These are phyloP conservation scores for Coemansia sp. DNA, from an alignment of 192 early-diverging fungal genomes.

Conservation along the genomic window DNA sequence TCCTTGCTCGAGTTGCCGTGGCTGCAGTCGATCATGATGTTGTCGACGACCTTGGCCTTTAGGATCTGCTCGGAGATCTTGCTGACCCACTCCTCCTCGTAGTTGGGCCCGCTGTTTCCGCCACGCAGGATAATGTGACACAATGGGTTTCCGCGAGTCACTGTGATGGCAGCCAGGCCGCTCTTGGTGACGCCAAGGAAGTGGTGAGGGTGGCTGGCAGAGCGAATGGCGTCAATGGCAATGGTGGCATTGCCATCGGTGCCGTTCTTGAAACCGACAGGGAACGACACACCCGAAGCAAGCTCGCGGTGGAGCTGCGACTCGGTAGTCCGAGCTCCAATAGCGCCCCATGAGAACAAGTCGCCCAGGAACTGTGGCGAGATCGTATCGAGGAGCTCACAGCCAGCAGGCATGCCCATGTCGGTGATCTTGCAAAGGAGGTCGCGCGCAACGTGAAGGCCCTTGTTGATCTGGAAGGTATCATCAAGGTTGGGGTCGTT, in stretches of 20 bases:
- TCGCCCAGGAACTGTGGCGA: conserved; percentile 95
- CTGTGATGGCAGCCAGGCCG: conserved; percentile 86
- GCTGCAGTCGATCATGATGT: conserved; percentile 94
- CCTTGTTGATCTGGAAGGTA: conserved; percentile 96
- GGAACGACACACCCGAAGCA: conserved; percentile 91
- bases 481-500: conserved; percentile 77
- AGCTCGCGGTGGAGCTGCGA: conserved; percentile 95
- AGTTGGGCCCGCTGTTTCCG: conserved; percentile 89
- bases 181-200: conserved; percentile 96
- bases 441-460: conserved; percentile 80
- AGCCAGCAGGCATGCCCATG: conserved; percentile 81
- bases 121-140: conserved; percentile 93
- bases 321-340: conserved; percentile 95
- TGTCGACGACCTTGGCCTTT: conserved; percentile 62
- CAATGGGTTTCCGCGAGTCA: conserved; percentile 78
- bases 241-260: conserved; percentile 87
- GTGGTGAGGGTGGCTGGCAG: conserved; percentile 76
- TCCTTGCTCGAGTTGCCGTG: conserved; percentile 93
- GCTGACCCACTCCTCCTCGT: conserved; percentile 62
- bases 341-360: conserved; percentile 94
- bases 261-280: conserved; percentile 98
- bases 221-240: conserved; percentile 74
- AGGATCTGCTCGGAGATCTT: conserved; percentile 59
- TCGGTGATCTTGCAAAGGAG: conserved; percentile 79
- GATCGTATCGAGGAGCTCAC: conserved; percentile 93